Evolutionary conservation across 768 basidiomycete species (phyloP), one percentile per base, ranked within the genome.

Genomic region (Xanthoconium purpureum): DNA sequence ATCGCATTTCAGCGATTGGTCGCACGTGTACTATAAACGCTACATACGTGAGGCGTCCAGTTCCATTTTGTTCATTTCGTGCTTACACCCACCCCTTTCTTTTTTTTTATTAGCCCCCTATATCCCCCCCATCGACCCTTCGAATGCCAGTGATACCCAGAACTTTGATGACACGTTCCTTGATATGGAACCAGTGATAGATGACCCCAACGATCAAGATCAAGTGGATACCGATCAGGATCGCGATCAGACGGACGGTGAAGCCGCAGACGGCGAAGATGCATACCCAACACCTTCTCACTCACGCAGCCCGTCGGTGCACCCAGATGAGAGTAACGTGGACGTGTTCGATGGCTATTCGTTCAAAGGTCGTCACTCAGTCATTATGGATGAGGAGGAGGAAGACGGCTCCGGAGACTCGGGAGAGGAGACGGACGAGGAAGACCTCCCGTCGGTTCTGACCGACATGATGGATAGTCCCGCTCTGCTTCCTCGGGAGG

Each of bases 121-220:
- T 79, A 92, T 94, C 67, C 93, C 92, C 15, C 89, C 89, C 32
- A 91, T 94, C 68, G 91, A 95, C 70, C 89, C 91, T 20, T 83
- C 84, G 42, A 92, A 96, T 74, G 94, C 94, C 58, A 86, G 87
- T 65, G 97, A 99, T 81, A 95, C 92, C 62, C 91, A 92, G 71
- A 98, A 98, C 74, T 99, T 98, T 72, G 96, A 98, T 72, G 91
- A 95, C 59, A 87, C 91, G 39, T 98, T 97, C 84, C 81, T 98
- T 56, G 91, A 91, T 68, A 96, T 98, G 91, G 88, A 89, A 61
- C 92, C 94, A 24, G 87, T 91, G 47, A 84, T 98, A 58, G 90
- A 94, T 60, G 88, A 89, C 50, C 80, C 78, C 57, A 79, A 82
- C 63, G 87, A 86, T 43, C 78, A 78, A 59, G 77, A 81, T 47